Base-by-base conservation (phyloP, 306 rosid species). In the apple (Malus domestica) region DNA sequence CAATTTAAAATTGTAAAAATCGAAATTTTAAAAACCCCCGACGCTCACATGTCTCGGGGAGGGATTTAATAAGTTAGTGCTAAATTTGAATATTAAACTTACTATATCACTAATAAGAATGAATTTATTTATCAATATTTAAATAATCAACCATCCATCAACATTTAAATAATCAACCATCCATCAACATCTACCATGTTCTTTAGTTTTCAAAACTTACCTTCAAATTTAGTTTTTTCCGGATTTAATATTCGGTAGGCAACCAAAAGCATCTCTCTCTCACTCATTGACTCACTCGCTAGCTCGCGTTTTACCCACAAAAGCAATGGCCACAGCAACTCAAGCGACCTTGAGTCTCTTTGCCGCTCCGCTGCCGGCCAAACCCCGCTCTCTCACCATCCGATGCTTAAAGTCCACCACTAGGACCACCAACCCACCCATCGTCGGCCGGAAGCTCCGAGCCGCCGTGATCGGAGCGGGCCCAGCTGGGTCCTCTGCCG, bases 381-480 rank as follows among this genome's bases (percentile, higher is more conserved):
- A 25, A 4, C 69, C 33, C 38, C 67, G 4, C 15, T 46, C 70
- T 3, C 46, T 79, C 66, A 59, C 82, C n/a, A 32, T 87, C 73
- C 46, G 82, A 18, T 86, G 89, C 54, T 86, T 89, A 3, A 85
- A 73, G 44, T 80, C 87, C 10, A 14, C 72, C 38, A 80, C 72
- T 22, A 35, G 42, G 42, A 80, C 87, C 10, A 29, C 72, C 32
- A 81, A 76, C 52, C 84, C 85, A 25, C 80, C 88, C 16, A 75
- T 91, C 51, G 23, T 82, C 23, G 96, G 94, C 76, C 86, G 96
- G 3, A 94, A 88, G 85, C 98, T 94, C 38, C 90, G 98, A 10
- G 96, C 74, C 0, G 97, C 98, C 25, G 98, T 93, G 5, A 86
- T 93, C 33, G 96, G 97, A 3, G 97, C 96, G 1, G 98, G 98